A percentile compares a stretch with the other conserved stretches of the same genome.
These are phyloP conservation scores for Sinapis alba DNA, from an alignment of 441 rosid genomes.

Conservation along the genomic window DNA sequence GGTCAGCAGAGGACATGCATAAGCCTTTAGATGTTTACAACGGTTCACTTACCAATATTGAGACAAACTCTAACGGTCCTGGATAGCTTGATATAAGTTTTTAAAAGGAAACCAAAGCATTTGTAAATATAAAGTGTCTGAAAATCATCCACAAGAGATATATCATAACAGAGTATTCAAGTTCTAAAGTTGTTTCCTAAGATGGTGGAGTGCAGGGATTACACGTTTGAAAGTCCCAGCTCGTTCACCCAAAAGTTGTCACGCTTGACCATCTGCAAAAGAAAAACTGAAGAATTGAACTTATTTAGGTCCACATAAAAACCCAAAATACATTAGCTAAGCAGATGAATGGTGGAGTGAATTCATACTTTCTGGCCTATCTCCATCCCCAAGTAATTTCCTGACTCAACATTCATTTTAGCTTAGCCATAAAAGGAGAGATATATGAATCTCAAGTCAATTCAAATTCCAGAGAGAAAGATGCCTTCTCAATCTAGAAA, in stretches of 20 bases:
- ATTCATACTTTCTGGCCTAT: constrained; percentile 75
- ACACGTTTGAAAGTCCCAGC: constrained; percentile 73
- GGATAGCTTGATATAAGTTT: constrained; percentile 34
- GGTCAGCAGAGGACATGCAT: neutral
- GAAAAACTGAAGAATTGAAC: neutral
- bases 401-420: too few species aligned
- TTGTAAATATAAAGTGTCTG: constrained; percentile 68
- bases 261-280: constrained; percentile 75
- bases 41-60: constrained; percentile 66
- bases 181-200: constrained; percentile 16
- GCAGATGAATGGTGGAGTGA: constrained; percentile 30
- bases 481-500: neutral
- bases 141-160: constrained; percentile 12
- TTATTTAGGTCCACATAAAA: constrained; percentile 16
- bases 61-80: constrained; percentile 78
- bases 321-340: constrained; percentile 34
- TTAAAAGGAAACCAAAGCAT: too few species aligned
- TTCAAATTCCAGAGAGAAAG: neutral
- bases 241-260: constrained; percentile 79
- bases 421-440: too few species aligned
- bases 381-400: constrained; percentile 89
- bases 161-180: neutral
- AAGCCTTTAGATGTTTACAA: neutral
- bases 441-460: neutral
- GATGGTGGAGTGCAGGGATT: constrained; percentile 20